phyloP scores from a whole-genome alignment of 2,329 filamentous ascomycete species.

The Furcasterigmium furcatum region DNA sequence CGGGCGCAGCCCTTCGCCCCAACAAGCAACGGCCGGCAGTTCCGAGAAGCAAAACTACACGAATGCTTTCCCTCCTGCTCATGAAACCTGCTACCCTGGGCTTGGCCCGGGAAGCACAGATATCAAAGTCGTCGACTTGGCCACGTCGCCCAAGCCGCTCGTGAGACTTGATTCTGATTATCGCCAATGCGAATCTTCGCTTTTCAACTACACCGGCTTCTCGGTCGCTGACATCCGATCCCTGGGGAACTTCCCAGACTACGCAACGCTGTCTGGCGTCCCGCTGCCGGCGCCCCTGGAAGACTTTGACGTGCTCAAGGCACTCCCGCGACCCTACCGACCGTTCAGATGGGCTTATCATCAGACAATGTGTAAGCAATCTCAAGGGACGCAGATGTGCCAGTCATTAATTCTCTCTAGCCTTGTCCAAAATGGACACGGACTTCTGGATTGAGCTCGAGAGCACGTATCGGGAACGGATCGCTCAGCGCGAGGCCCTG shows the following conservation, averaged over 20 bases:
- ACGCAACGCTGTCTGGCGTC: constrained; percentile 70
- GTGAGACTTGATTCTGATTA: constrained; percentile 30
- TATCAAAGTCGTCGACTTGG: constrained; percentile 8
- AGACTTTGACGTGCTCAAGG: constrained; percentile 66
- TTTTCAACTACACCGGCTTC: constrained; percentile 66
- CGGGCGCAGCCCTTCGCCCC: constrained; percentile 2
- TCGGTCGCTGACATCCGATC: constrained; percentile 65
- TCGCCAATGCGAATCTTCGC: constrained; percentile 21
- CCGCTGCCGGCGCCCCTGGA: constrained; percentile 62
- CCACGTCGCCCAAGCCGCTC: constrained; percentile 15
- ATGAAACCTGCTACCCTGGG: constrained; percentile 12
- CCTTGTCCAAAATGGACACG: constrained; percentile 71
- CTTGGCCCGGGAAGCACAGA: constrained; percentile 3
- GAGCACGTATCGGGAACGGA: constrained; percentile 63
- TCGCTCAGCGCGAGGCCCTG: constrained; percentile 65
- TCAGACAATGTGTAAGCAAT: constrained; percentile 80
- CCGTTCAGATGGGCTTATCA: constrained; percentile 84
- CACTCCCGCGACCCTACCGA: constrained; percentile 70
- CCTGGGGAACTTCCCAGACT: constrained; percentile 77
- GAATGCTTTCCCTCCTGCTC: constrained; percentile 21
- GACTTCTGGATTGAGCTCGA: constrained; percentile 93
- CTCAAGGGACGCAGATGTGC: constrained; percentile 6
- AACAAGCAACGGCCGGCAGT: neutral
- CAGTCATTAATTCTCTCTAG: constrained; percentile 40
- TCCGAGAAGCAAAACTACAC: constrained; percentile 15